phyloP scores from a whole-genome alignment of 2,329 filamentous ascomycete genomes.

The Plectosphaerella sp. region DNA sequence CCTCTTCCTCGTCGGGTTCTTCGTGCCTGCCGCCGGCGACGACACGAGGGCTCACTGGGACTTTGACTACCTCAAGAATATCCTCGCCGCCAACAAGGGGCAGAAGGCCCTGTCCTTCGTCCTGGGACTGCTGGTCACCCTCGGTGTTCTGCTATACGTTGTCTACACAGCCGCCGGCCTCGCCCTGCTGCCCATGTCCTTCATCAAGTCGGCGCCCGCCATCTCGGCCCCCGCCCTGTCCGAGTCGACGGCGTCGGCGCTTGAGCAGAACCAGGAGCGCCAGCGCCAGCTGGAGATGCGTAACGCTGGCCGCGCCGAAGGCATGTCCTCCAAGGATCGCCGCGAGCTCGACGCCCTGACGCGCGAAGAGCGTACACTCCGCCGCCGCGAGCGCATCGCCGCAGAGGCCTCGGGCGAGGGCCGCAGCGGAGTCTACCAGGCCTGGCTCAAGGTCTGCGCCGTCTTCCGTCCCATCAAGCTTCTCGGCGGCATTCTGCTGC shows the following conservation, averaged over 20 bases:
- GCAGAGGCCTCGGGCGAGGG: slow-evolving; percentile 76
- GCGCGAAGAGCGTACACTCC: slow-evolving; percentile 86
- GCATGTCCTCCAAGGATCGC: slow-evolving; percentile 78
- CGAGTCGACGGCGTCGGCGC: slow-evolving; percentile 71
- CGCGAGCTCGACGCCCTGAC: slow-evolving; percentile 83
- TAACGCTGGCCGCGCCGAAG: slow-evolving; percentile 68
- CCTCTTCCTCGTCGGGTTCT: slow-evolving; percentile 89
- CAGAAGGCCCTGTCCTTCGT: slow-evolving; percentile 90
- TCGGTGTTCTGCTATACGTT: slow-evolving; percentile 82
- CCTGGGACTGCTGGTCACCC: slow-evolving; percentile 79
- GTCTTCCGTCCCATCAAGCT: slow-evolving; percentile 87
- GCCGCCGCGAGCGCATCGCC: slow-evolving; percentile 82
- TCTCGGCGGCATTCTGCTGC: slow-evolving; percentile 73
- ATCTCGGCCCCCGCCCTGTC: slow-evolving; percentile 77
- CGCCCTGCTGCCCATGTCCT: slow-evolving; percentile 79
- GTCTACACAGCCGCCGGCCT: slow-evolving; percentile 87
- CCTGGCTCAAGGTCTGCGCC: slow-evolving; percentile 77
- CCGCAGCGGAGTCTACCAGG: slow-evolving; percentile 65
- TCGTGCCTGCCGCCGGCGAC: slow-evolving; percentile 75
- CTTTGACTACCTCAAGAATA: slow-evolving; percentile 84
- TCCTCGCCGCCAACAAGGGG: slow-evolving; percentile 81
- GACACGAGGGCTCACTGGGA: slow-evolving; percentile 65
- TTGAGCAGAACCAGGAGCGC: slow-evolving; percentile 84
- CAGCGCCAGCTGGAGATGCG: slow-evolving; percentile 88
- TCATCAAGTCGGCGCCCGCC: slow-evolving; percentile 88